Percentiles rank a stretch among this genome's conserved stretches.
Evolutionary conservation across 805 yeast genomes (phyloP).

Genomic region (Metschnikowia cerradonensis): DNA sequence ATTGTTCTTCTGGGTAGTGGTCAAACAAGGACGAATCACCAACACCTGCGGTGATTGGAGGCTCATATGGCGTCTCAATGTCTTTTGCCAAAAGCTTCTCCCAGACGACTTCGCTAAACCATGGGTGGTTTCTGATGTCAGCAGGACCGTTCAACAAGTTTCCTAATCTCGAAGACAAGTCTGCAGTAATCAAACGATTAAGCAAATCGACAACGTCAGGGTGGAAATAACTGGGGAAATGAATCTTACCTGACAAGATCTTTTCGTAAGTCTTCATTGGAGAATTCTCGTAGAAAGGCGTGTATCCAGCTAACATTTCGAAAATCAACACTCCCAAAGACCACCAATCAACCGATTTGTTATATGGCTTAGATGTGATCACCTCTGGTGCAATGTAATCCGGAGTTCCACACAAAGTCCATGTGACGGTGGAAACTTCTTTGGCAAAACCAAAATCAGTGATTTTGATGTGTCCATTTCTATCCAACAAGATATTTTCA

Average conservation of each 20-base stretch:
- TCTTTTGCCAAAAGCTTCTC: constrained; percentile 51
- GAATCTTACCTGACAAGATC: constrained; percentile 50
- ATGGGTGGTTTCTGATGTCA: constrained; percentile 53
- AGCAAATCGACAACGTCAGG: constrained; percentile 51
- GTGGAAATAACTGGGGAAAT: constrained; percentile 51
- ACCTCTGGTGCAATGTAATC: constrained; percentile 65
- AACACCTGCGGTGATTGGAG: constrained; percentile 61
- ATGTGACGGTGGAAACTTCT: constrained; percentile 56
- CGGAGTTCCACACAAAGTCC: constrained; percentile 62
- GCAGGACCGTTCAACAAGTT: constrained; percentile 55
- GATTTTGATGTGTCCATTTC: constrained; percentile 57
- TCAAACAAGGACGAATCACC: constrained; percentile 49
- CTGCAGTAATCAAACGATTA: constrained; percentile 49
- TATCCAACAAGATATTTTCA: constrained; percentile 54
- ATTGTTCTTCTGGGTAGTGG: constrained; percentile 43
- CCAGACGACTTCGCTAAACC: constrained; percentile 63
- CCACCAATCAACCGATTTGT: constrained; percentile 66
- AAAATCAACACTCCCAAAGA: constrained; percentile 56
- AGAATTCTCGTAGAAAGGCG: constrained; percentile 60
- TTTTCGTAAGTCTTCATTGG: constrained; percentile 64
- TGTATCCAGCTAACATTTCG: constrained; percentile 60
- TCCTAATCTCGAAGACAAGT: constrained; percentile 53
- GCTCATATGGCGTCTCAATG: constrained; percentile 62
- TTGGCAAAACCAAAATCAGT: constrained; percentile 65
- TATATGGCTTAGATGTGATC: constrained; percentile 60